Percentiles rank a stretch among this genome's conserved stretches.
These are phyloP conservation scores for Diplogelasinospora grovesii DNA, from an alignment of 495 filamentous ascomycete genomes.

Conservation along the genomic window DNA sequence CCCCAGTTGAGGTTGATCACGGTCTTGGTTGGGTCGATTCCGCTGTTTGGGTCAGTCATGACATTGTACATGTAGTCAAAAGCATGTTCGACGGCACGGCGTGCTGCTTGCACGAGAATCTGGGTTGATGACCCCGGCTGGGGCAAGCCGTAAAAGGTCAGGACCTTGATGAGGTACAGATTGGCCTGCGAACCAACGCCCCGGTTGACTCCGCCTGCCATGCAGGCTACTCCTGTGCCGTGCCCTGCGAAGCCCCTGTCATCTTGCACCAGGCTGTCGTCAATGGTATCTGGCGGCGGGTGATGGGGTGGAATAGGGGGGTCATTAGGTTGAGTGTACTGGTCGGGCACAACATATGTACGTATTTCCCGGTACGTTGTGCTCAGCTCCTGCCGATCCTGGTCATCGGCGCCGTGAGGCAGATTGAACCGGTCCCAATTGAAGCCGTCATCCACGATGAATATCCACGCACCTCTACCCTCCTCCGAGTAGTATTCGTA, in stretches of 20 bases:
- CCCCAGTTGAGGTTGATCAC: background rate
- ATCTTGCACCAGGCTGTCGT: background rate
- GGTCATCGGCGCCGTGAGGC: background rate
- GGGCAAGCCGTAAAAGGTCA: background rate
- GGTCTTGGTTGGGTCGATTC: background rate
- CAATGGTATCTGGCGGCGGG: too few species aligned
- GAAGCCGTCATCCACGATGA: background rate
- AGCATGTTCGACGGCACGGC: background rate
- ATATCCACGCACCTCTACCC: background rate
- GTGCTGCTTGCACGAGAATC: background rate
- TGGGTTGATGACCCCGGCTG: background rate
- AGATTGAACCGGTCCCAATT: background rate
- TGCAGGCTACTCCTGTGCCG: background rate
- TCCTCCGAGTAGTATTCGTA: background rate
- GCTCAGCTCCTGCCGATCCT: background rate
- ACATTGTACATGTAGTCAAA: background rate
- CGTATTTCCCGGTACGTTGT: conserved; percentile 1
- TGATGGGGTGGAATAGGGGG: too few species aligned
- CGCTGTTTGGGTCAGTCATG: background rate
- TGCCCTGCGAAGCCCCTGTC: background rate
- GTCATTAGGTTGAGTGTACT: background rate
- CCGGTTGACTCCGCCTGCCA: background rate
- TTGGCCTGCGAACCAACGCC: background rate
- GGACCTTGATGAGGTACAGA: background rate
- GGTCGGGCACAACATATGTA: background rate